Evolutionary conservation across 1,284 basidiomycete species (phyloP).

Genomic region (Sporisorium exsertum): DNA sequence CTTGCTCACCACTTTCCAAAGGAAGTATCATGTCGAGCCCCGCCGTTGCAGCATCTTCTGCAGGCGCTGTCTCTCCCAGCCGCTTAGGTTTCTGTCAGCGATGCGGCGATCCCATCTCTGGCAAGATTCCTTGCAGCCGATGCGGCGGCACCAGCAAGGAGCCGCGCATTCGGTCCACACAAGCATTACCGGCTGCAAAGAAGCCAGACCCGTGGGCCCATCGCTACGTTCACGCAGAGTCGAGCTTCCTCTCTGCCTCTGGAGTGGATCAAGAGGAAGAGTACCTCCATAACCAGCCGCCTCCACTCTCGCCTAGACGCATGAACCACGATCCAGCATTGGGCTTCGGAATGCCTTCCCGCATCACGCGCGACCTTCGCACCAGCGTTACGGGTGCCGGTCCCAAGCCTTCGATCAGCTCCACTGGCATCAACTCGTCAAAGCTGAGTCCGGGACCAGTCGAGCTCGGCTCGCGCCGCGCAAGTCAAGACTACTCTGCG

Average conservation of each 20-base stretch:
- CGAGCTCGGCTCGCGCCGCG: background rate
- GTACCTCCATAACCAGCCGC: slow-evolving; percentile 26
- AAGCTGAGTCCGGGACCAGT: background rate
- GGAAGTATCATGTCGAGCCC: slow-evolving; percentile 5
- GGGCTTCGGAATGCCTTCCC: slow-evolving; percentile 52
- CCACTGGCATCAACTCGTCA: background rate
- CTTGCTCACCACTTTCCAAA: background rate
- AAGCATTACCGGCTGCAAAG: slow-evolving; percentile 5
- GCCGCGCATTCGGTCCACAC: slow-evolving; percentile 16
- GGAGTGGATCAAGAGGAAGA: slow-evolving; percentile 2
- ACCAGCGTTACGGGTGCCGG: background rate
- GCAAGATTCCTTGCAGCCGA: slow-evolving; percentile 30
- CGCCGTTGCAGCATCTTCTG: background rate
- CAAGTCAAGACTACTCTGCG: slow-evolving; percentile 46
- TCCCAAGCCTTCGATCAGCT: background rate
- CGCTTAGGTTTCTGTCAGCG: slow-evolving; percentile 45
- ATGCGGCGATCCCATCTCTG: slow-evolving; percentile 45
- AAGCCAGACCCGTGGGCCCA: slow-evolving; percentile 41
- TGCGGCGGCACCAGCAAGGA: slow-evolving; percentile 38
- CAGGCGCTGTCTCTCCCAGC: slow-evolving; percentile 2
- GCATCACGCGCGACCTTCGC: slow-evolving; percentile 51
- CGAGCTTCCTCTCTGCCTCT: background rate
- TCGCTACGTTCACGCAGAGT: slow-evolving; percentile 25
- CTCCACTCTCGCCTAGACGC: slow-evolving; percentile 31
- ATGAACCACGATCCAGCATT: slow-evolving; percentile 23